Evolutionary conservation across 768 basidiomycete species (phyloP), one percentile per base, ranked within the genome.

Genomic region (Russula ochroleuca): DNA sequence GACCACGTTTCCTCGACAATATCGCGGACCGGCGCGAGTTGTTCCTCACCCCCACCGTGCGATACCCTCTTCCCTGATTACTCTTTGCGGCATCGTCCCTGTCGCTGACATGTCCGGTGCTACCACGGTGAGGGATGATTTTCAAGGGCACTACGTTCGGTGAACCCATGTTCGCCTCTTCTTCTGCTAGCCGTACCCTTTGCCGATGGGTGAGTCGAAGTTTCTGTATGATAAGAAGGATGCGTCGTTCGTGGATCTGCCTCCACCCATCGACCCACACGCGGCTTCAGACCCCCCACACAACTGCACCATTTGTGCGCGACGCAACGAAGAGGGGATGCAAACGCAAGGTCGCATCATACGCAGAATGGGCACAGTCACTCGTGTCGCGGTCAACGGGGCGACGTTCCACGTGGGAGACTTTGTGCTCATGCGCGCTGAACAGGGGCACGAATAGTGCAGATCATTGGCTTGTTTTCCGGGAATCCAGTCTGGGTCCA

Each of bases 1-100:
- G 81, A 87, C 58, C 90, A 92, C 68, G 82, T 84, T 0, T 81
- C 82, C 5, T 90, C 31, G 75, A 79, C 33, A 85, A 90, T 63
- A 72, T 91, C 15, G 81, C 80, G 0, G 74, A 87, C 61, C 75
- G 81, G 0, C 84, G 84, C 59, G 89, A 93, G 67, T 70, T 93
- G 0, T 90, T 86, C 70, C 72, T 88, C 5, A 79, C 79, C 33
- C n/a, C 73, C 84, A 2, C 69, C 79, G 0, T 92, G 90, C 64
- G 79, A 66, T 78, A 75, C 11, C 69, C 81, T 15, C 63, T 73
- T 73, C 4, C 62, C 84, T 33, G 64, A 70, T 5, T 63, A 70
- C 1, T 75, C 89, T 47, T 72, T 82, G 54, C 0, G 81, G 75
- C 4, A 87, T 82, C 68, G 76, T 84, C 1, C 67, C 68, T 1